Evolutionary conservation across 2,329 filamentous ascomycete species (phyloP).

Genomic region (Ilyonectria mors-panacis): DNA sequence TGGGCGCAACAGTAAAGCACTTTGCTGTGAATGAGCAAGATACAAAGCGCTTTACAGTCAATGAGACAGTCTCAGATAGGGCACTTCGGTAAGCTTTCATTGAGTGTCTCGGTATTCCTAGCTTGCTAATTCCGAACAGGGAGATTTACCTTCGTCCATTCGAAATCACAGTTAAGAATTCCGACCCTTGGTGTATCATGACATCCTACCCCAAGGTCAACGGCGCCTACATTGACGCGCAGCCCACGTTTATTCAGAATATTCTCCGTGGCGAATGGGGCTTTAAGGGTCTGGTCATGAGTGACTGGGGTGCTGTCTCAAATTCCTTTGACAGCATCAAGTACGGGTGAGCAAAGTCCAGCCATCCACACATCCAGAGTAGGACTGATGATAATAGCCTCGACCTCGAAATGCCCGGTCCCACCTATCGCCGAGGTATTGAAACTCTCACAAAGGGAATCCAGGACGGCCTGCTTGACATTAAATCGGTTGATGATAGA

Average conservation of each 20-base stretch:
- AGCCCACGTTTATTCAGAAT: conserved; percentile 17
- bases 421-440: conserved; percentile 32
- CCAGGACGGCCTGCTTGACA: not conserved
- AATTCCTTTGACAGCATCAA: conserved; percentile 1
- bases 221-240: conserved; percentile 34
- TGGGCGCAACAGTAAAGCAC: conserved; percentile 53
- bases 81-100: conserved; percentile 59
- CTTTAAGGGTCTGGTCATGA: conserved; percentile 33
- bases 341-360: not conserved
- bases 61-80: conserved; percentile 66
- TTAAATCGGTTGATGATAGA: conserved; percentile 2
- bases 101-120: no score
- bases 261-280: conserved; percentile 31
- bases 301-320: conserved; percentile 32
- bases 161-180: conserved; percentile 71
- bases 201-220: conserved; percentile 68
- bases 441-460: not conserved
- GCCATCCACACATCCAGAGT: not conserved
- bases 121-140: not conserved
- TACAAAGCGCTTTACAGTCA: conserved; percentile 45
- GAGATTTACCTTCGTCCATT: conserved; percentile 77
- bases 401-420: conserved; percentile 52
- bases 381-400: conserved; percentile 10
- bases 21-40: conserved; percentile 65
- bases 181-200: conserved; percentile 70